phyloP scores from a whole-genome alignment of 2,329 filamentous ascomycete genomes.

The Botrytis byssoidea region DNA sequence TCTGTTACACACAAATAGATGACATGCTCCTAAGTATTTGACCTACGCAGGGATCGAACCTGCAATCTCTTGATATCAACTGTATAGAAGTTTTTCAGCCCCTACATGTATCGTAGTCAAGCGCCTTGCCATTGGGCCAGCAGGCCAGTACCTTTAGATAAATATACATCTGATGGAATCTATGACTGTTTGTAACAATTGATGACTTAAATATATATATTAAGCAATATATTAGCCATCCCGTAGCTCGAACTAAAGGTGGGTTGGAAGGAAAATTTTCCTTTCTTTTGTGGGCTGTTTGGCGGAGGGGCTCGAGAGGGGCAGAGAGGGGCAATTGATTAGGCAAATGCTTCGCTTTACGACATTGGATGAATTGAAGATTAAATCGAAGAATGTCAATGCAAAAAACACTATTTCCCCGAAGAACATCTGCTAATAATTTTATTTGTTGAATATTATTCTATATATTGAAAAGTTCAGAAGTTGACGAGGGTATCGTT shows the following conservation, averaged over 20 bases:
- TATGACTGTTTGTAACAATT: not conserved
- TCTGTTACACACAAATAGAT: too few species aligned
- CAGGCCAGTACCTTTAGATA: not conserved
- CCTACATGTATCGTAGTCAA: conserved; percentile 11
- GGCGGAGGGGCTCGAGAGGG: not conserved
- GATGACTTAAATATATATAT: accelerated
- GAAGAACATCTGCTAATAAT: not conserved
- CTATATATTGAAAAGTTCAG: not conserved
- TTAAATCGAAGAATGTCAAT: not conserved
- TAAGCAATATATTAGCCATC: not conserved
- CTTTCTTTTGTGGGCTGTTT: not conserved
- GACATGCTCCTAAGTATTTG: not conserved
- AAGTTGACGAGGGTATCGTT: not conserved
- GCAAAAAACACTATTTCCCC: not conserved
- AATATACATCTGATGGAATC: accelerated
- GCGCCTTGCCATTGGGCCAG: conserved; percentile 24
- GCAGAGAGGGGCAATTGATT: not conserved
- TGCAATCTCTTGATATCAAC: conserved; percentile 46
- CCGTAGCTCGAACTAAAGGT: not conserved
- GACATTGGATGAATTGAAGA: not conserved
- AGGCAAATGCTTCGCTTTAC: not conserved
- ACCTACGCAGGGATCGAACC: conserved; percentile 43
- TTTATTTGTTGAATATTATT: not conserved
- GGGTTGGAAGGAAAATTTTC: not conserved
- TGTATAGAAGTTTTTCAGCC: not conserved